These are phyloP conservation scores for Acacia acuminata DNA, from an alignment of 306 rosid species.

Conservation along the genomic window DNA sequence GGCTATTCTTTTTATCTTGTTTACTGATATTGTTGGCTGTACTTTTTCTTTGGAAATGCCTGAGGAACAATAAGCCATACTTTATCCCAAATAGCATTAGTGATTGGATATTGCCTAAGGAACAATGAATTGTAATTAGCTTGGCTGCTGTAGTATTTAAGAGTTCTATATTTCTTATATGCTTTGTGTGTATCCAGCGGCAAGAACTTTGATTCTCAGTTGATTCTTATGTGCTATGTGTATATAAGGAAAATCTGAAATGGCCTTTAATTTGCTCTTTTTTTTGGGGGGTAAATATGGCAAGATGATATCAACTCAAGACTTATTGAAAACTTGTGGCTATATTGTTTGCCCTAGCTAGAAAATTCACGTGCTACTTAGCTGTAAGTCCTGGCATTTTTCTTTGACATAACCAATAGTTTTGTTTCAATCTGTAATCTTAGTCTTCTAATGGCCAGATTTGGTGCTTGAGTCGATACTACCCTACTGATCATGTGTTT, in stretches of 20 bases:
- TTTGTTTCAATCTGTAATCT: neutral
- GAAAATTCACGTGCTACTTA: neutral
- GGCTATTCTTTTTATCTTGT: neutral
- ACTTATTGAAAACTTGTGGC: neutral
- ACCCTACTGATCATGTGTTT: neutral
- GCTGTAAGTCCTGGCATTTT: neutral
- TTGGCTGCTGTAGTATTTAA: neutral
- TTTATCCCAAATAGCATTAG: neutral
- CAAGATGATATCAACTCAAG: neutral
- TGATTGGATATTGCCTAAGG: neutral
- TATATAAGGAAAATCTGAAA: neutral
- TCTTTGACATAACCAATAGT: neutral
- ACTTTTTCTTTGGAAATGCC: neutral
- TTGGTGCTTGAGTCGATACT: neutral
- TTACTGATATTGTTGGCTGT: neutral
- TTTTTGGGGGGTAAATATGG: neutral
- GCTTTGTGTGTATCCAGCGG: neutral
- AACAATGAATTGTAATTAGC: neutral
- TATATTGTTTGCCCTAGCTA: neutral
- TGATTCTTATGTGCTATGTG: neutral
- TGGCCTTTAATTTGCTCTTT: neutral
- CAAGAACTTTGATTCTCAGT: neutral
- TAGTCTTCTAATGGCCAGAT: neutral
- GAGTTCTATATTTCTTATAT: neutral
- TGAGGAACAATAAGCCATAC: neutral